A percentile compares a stretch with the other conserved stretches of the same genome.
Conservation (phyloP, 805 yeast species). For the Candida michaelii region DNA sequence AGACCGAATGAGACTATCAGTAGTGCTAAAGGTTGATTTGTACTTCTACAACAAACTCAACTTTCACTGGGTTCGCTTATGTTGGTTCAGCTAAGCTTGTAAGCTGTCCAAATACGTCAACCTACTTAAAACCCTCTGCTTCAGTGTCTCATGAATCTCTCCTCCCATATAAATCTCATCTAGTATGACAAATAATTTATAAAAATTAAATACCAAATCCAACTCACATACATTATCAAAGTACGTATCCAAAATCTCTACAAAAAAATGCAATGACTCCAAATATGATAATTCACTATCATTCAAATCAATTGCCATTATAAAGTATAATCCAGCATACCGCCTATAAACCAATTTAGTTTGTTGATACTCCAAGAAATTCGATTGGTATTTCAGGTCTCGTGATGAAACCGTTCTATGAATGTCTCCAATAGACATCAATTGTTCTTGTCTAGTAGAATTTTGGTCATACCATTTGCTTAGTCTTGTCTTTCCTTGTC, state of each 20-base stretch:
- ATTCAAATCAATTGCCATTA: constrained; percentile 72
- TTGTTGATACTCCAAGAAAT: constrained; percentile 63
- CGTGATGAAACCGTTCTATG: constrained; percentile 79
- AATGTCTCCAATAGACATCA: constrained; percentile 54
- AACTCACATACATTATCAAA: constrained; percentile 92
- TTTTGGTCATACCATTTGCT: constrained; percentile 67
- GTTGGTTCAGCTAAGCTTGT: too few species aligned
- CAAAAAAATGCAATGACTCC: constrained; percentile 83
- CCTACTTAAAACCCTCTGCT: constrained; percentile 62
- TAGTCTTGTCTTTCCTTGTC: constrained; percentile 90
- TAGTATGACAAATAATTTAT: constrained; percentile 74
- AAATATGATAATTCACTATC: constrained; percentile 84
- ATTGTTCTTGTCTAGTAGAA: constrained; percentile 30
- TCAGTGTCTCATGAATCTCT: constrained; percentile 84
- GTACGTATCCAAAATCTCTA: constrained; percentile 81
- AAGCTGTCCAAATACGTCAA: constrained; percentile 56
- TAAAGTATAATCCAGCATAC: constrained; percentile 89
- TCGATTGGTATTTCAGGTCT: constrained; percentile 80
- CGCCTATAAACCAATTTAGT: constrained; percentile 78
- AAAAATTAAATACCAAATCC: constrained; percentile 89
- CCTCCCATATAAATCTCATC: constrained; percentile 92
- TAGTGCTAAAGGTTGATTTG: too few species aligned
- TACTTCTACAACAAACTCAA: too few species aligned
- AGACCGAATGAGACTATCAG: too few species aligned
- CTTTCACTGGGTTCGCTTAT: too few species aligned